Evolutionary conservation across 1,284 basidiomycete species (phyloP).

Genomic region (Melampsora occidentalis): DNA sequence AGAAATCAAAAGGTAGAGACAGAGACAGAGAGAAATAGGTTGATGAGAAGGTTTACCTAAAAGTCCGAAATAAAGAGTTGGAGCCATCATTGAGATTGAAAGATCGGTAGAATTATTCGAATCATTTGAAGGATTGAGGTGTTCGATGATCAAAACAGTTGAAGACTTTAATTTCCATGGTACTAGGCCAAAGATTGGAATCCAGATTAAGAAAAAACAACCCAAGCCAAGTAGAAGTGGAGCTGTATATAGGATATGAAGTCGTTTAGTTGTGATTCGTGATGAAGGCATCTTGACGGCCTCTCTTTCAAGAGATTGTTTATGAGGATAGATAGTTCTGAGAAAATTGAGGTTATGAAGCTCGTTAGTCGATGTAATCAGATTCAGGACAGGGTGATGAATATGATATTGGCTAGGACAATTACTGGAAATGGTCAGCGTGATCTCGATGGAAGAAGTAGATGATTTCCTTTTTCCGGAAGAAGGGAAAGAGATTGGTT

Average conservation of each 20-base stretch:
- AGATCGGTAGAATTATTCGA: slow-evolving; percentile 3
- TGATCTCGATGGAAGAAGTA: no score
- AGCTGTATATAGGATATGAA: slow-evolving; percentile 31
- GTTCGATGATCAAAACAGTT: slow-evolving; percentile 22
- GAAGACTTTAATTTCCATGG: slow-evolving; percentile 18
- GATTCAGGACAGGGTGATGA: no score
- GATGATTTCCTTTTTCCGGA: no score
- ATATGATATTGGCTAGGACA: no score
- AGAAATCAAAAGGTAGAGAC: neutral
- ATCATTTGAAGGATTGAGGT: neutral
- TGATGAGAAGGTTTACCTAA: slow-evolving; percentile 7
- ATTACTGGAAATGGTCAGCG: no score
- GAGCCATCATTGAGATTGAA: neutral
- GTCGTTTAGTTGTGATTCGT: slow-evolving; percentile 21
- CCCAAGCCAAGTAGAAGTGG: slow-evolving; percentile 23
- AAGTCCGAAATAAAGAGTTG: slow-evolving; percentile 35
- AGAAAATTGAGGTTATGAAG: no score
- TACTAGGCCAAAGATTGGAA: slow-evolving; percentile 25
- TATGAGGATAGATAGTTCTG: no score
- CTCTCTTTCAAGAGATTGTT: neutral
- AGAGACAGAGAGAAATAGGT: neutral
- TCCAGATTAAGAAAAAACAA: slow-evolving; percentile 19
- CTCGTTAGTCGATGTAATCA: no score
- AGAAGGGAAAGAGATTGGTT: no score
- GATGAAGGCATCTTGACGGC: slow-evolving; percentile 7